Conservation (phyloP, 148 eudicot species). For the Polygonum maritimum region DNA sequence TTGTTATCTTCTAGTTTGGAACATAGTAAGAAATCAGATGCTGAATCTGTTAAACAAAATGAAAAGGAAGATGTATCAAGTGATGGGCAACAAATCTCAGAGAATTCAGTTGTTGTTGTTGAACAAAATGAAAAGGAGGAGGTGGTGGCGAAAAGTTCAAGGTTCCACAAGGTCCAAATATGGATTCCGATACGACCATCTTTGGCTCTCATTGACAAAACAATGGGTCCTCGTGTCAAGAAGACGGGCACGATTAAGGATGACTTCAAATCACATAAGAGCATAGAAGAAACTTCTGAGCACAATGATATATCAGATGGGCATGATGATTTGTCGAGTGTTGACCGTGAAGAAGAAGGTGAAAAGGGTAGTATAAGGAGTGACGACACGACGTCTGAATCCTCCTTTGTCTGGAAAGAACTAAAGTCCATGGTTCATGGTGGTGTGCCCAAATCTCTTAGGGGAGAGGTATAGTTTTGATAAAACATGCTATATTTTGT, state of each 20-base stretch:
- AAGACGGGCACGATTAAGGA: constrained; percentile 23
- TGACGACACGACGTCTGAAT: constrained; percentile 16
- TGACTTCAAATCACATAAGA: background rate
- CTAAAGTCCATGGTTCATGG: constrained; percentile 82
- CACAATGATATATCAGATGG: background rate
- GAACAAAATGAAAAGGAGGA: constrained; percentile 23
- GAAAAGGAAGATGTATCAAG: constrained; percentile 35
- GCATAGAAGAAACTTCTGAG: background rate
- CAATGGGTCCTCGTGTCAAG: constrained; percentile 48
- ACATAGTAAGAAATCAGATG: constrained; percentile 15
- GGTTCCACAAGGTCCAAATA: constrained; percentile 29
- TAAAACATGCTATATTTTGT: background rate
- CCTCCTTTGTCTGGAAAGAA: constrained; percentile 54
- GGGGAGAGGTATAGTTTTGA: constrained; percentile 68
- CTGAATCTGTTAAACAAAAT: constrained; percentile 22
- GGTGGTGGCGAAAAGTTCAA: constrained; percentile 22
- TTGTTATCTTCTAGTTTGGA: constrained; percentile 20
- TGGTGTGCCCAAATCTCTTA: constrained; percentile 81
- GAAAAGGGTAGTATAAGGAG: constrained; percentile 18
- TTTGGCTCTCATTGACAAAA: constrained; percentile 44
- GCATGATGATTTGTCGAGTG: background rate
- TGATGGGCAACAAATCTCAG: constrained; percentile 21
- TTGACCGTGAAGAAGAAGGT: background rate
- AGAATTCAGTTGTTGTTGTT: constrained; percentile 18
- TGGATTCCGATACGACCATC: constrained; percentile 63